Evolutionary conservation across 1,284 basidiomycete species (phyloP), one percentile per base, ranked within the genome.

Genomic region (Cryptococcus sp.): DNA sequence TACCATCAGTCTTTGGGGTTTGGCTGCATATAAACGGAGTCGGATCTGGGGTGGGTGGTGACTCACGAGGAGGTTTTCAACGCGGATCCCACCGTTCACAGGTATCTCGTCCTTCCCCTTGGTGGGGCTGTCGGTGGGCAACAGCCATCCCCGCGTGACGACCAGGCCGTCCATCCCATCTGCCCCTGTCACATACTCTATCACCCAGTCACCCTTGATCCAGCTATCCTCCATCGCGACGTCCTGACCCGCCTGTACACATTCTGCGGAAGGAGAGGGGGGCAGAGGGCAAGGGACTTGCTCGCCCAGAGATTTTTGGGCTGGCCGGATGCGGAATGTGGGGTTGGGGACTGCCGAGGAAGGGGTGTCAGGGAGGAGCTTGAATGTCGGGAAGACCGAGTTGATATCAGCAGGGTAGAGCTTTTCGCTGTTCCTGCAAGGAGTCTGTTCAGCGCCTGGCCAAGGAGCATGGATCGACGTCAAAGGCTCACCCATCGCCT

Each of bases 31-130:
- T n/a, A n/a, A n/a, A n/a, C n/a, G n/a, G n/a, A n/a, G n/a, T n/a
- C n/a, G n/a, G n/a, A n/a, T n/a, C 28, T 9, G 28, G 28, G 28
- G 28, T 33, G 28, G 28, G 28, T 2, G 23, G 33, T 15, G 9
- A 61, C 70, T 60, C 42, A 71, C 71, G 40, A 74, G 59, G 2
- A 73, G 52, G 8, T 70, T 64, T 46, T 74, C 72, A 4, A 68
- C 58, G 48, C 64, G 63, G 28, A 69, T 61, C 6, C 55, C 50
- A 0, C 57, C 62, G 24, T 63, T 55, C 61, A 61, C 60, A 3
- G 44, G 16, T 20, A 50, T 21, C 13, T 52, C 33, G 23, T 44
- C 60, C n/a, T 52, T 49, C 35, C 50, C 61, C 12, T 43, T 36
- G 33, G 57, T 43, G 16, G 44, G 20, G n/a, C 44, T n/a, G 33